phyloP scores from a whole-genome alignment of 441 rosid species.

The Francoa sonchifolia region DNA sequence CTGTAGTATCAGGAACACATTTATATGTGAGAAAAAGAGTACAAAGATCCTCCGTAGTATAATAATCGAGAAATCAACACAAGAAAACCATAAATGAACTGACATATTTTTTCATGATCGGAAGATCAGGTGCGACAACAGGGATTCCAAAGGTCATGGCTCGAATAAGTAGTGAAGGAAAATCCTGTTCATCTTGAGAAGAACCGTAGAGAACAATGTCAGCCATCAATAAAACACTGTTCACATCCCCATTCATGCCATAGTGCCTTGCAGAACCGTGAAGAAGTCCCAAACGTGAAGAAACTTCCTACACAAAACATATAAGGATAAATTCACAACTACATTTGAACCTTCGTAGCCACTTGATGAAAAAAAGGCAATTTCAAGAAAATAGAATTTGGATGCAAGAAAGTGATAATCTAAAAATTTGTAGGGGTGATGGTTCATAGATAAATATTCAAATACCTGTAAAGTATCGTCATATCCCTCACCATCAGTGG shows the following conservation, averaged over 20 bases:
- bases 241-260: conserved; percentile 67
- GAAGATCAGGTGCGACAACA: conserved; percentile 65
- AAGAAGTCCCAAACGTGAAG: conserved; percentile 64
- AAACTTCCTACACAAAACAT: conserved; percentile 45
- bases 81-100: conserved; percentile 17
- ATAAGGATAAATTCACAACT: too few relatives aligned
- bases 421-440: conserved; percentile 2
- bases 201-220: conserved; percentile 89
- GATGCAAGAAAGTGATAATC: conserved; percentile 6
- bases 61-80: conserved; percentile 11
- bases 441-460: conserved; percentile 10
- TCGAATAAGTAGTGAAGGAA: conserved; percentile 70
- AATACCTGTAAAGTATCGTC: conserved; percentile 70
- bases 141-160: conserved; percentile 89
- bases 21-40: conserved; percentile 3
- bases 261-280: conserved; percentile 59
- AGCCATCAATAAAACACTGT: conserved; percentile 58
- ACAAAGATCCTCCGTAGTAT: conserved; percentile 10
- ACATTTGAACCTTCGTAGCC: too few relatives aligned
- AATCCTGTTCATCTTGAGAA: conserved; percentile 90
- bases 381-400: too few relatives aligned
- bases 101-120: conserved; percentile 70
- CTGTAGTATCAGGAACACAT: conserved; percentile 29
- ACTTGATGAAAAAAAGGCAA: too few relatives aligned
- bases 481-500: conserved; percentile 57